Conservation (phyloP, 2,329 filamentous ascomycete species). For the Harringtonia lauricola region DNA sequence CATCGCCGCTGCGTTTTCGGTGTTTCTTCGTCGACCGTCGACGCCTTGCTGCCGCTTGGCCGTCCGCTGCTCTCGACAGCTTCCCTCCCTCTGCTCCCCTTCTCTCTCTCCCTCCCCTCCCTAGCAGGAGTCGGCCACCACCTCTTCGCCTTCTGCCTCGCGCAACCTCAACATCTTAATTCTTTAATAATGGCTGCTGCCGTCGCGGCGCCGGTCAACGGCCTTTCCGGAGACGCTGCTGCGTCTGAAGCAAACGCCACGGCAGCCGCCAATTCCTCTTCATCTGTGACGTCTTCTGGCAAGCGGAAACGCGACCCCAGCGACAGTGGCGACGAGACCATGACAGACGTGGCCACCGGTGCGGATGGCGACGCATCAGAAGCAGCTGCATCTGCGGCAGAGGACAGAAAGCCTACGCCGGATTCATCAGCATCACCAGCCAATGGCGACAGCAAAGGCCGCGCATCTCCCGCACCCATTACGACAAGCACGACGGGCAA, state of each 20-base stretch:
- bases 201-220: conserved; percentile 19
- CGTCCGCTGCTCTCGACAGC: too few relatives aligned
- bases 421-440: not conserved
- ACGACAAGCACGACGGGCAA: conserved; percentile 10
- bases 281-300: conserved; percentile 15
- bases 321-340: conserved; percentile 21
- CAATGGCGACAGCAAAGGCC: conserved; percentile 17
- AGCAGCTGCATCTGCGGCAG: not conserved
- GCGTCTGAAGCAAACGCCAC: conserved; percentile 15
- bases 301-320: conserved; percentile 50
- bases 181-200: conserved; percentile 22
- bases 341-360: conserved; percentile 5
- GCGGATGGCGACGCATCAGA: not conserved
- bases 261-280: conserved; percentile 14
- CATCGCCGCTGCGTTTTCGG: too few relatives aligned
- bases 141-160: too few relatives aligned
- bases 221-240: conserved; percentile 16
- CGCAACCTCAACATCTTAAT: too few relatives aligned
- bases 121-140: too few relatives aligned
- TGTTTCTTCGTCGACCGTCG: too few relatives aligned
- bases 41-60: not conserved
- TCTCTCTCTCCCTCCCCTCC: too few relatives aligned
- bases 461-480: conserved; percentile 14
- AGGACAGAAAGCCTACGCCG: too few relatives aligned
- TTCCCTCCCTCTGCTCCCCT: too few relatives aligned